These are phyloP conservation scores for Pleurotus platypus DNA, from an alignment of 768 basidiomycete species.

Conservation along the genomic window DNA sequence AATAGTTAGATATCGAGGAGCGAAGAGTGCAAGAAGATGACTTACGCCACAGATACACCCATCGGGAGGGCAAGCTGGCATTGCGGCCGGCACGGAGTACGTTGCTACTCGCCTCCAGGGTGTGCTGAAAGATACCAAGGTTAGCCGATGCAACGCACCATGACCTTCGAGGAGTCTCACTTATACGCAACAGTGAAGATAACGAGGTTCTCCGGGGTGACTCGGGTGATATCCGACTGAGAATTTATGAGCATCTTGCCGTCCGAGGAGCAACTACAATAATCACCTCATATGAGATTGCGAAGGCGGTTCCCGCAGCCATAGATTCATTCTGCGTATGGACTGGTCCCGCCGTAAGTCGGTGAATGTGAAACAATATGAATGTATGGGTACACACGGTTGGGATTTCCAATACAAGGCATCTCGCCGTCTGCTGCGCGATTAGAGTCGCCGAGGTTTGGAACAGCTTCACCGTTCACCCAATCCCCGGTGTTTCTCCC, in stretches of 20 bases:
- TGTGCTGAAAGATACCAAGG: conserved; percentile 23
- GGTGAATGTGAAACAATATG: not conserved
- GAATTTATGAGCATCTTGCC: not conserved
- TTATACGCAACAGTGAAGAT: conserved; percentile 38
- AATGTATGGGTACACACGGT: conserved; percentile 21
- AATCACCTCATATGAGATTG: conserved; percentile 36
- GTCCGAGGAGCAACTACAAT: not conserved
- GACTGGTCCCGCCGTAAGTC: conserved; percentile 21
- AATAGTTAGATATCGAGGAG: not conserved
- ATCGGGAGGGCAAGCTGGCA: conserved; percentile 38
- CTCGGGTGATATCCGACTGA: conserved; percentile 33
- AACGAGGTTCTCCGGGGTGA: conserved; percentile 38
- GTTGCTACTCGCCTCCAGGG: conserved; percentile 41
- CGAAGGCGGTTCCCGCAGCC: conserved; percentile 44
- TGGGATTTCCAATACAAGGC: conserved; percentile 31
- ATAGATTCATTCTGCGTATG: conserved; percentile 42
- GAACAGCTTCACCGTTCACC: conserved; percentile 32
- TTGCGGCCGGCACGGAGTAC: conserved; percentile 32
- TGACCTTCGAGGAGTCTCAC: conserved; percentile 19
- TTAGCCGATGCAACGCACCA: not conserved
- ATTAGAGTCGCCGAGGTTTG: conserved; percentile 19
- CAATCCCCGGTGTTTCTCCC: conserved; percentile 22
- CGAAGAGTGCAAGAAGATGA: not conserved
- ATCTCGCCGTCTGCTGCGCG: conserved; percentile 21
- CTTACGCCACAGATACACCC: conserved; percentile 43